Evolutionary conservation across 169 alveolate genomes (phyloP).

Genomic region (Perkinsus olseni): DNA sequence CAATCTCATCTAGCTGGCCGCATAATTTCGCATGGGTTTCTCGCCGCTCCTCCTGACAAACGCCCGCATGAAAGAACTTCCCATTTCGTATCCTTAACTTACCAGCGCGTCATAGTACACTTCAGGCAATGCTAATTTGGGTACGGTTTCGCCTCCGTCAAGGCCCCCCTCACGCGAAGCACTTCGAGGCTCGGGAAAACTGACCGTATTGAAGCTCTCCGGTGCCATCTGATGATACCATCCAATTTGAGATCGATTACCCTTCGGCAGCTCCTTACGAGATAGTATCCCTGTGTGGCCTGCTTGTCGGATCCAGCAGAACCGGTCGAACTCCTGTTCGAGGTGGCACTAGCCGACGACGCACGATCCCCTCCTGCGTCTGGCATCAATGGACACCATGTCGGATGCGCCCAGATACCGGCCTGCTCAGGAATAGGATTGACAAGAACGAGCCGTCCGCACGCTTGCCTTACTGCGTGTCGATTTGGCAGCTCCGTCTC

Average conservation of each 20-base stretch:
- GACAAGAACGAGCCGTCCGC: background rate
- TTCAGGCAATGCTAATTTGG: background rate
- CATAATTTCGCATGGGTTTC: background rate
- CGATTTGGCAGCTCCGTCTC: background rate
- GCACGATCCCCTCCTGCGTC: background rate
- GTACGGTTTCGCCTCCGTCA: background rate
- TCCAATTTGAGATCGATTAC: too few relatives aligned
- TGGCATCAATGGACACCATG: background rate
- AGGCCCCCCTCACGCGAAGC: background rate
- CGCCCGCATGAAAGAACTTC: background rate
- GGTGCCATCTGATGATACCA: background rate
- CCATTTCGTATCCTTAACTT: background rate
- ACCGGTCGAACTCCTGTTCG: background rate
- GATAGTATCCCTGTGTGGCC: background rate
- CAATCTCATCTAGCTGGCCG: background rate
- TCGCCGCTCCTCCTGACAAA: background rate
- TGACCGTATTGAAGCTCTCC: background rate
- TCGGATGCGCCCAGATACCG: background rate
- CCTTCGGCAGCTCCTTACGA: too few relatives aligned
- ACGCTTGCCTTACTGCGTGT: background rate
- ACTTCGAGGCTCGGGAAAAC: background rate
- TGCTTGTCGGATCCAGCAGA: background rate
- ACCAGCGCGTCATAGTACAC: background rate
- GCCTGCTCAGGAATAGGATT: background rate
- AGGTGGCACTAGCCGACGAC: background rate